phyloP scores from a whole-genome alignment of 306 rosid genomes.

The Vicia faba region DNA sequence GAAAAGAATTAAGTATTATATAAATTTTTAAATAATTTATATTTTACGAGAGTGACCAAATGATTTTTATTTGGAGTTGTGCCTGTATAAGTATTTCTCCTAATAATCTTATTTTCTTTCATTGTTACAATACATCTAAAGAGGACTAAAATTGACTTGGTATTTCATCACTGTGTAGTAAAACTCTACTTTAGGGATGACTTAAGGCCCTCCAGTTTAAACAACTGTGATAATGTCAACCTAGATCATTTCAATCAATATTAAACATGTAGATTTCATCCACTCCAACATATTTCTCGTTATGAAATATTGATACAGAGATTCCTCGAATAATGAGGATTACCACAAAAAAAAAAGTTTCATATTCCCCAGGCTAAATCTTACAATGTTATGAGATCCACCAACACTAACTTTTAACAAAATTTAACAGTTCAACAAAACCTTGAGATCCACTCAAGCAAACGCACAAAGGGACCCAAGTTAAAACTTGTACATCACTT shows the following conservation, averaged over 20 bases:
- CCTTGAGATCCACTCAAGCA: conserved; percentile 28
- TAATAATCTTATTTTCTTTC: not conserved
- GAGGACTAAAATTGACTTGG: not conserved
- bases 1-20: too few species aligned
- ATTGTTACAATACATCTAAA: not conserved
- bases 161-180: not conserved
- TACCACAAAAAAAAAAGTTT: conserved; percentile 13
- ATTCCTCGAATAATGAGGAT: conserved; percentile 36
- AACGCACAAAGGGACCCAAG: conserved; percentile 26
- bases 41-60: too few species aligned
- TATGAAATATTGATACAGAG: conserved; percentile 27
- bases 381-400: conserved; percentile 27
- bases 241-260: conserved; percentile 22
- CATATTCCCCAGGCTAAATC: conserved; percentile 29
- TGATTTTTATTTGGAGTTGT: too few species aligned
- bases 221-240: not conserved
- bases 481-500: conserved; percentile 28
- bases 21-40: too few species aligned
- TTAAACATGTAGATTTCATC: conserved; percentile 21
- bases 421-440: conserved; percentile 32
- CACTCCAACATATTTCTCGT: conserved; percentile 16
- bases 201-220: not conserved
- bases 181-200: not conserved
- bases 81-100: too few species aligned
- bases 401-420: conserved; percentile 31